These are phyloP conservation scores for Paragyromitra xinjiangensis DNA, from an alignment of 495 filamentous ascomycete species.

Conservation along the genomic window DNA sequence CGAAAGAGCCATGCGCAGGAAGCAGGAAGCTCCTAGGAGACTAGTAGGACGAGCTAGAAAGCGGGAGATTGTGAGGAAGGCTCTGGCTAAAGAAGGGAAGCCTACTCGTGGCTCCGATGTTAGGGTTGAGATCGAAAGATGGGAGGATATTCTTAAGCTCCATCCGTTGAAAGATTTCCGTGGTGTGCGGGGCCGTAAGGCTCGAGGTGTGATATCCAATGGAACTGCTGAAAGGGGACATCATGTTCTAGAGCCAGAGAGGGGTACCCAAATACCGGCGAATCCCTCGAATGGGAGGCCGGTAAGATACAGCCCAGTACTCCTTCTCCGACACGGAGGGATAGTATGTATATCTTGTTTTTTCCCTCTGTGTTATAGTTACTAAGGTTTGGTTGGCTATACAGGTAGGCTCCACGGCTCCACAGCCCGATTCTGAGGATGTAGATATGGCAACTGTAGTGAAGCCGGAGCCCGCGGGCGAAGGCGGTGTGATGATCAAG, in stretches of 20 bases:
- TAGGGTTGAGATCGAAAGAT: not conserved
- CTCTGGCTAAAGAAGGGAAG: not conserved
- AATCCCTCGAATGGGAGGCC: not conserved
- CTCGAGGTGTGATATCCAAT: not conserved
- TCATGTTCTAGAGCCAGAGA: not conserved
- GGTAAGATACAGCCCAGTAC: slow-evolving; percentile 1
- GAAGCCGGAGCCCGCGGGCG: not conserved
- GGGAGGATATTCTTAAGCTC: not conserved
- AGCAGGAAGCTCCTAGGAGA: not conserved
- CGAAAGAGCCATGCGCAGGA: not conserved
- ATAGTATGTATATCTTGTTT: not conserved
- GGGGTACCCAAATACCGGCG: not conserved
- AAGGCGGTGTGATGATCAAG: not conserved
- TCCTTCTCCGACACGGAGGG: not conserved
- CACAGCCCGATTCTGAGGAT: not conserved
- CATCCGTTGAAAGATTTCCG: not conserved
- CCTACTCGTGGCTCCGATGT: not conserved
- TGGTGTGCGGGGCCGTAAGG: too few species aligned
- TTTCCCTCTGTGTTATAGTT: not conserved
- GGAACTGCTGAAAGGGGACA: not conserved
- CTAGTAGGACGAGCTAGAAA: not conserved
- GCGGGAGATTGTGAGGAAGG: slow-evolving; percentile 16
- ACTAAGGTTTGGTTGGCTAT: not conserved
- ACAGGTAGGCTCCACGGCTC: not conserved
- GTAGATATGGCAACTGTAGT: not conserved